Base-by-base conservation (phyloP, 768 basidiomycete genomes). In the Tylopilus sp. region DNA sequence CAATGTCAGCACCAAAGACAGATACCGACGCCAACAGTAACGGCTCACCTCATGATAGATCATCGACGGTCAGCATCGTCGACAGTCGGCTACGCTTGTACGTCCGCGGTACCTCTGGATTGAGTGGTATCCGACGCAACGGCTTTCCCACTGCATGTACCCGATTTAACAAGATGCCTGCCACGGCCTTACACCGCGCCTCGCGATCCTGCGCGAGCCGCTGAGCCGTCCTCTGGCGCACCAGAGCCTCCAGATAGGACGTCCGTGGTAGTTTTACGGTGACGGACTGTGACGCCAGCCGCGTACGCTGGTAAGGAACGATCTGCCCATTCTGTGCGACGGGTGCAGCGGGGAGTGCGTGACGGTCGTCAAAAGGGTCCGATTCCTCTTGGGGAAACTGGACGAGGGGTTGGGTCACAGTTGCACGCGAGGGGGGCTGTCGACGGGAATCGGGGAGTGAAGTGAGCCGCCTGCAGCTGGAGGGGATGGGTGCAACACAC, bases 51-150 rank as follows among this genome's bases (percentile, higher is more conserved):
- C 23, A 40, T 41, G 21, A 68, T 28, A 64, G 40, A 30, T 69
- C 68, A 20, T 80, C 80, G 36, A 76, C 69, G 31, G 69, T 75
- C n/a, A 80, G 70, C 58, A 75, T 74, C 55, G 70, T 73, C 58
- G 78, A 80, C 51, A 83, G 62, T 36, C 77, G 69, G 55, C 81
- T 83, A 57, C 75, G 78, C 56, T 77, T 73, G 55, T 83, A 83
- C 55, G 67, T 64, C 57, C 65, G 71, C 28, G 71, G 71, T 28
- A 40, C 57, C 7, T 63, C 64, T 20, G 44, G 58, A 28, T 64
- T 56, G 12, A 62, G 65, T 4, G 63, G 65, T 31, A 69, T 55
- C 51, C 77, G 67, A n/a, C 80, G 69, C 72, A 79, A 72, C 1
- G 81, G 80, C 50, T 72, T 73, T n/a, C 81, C 80, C 4, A 74